A percentile compares a stretch with the other conserved stretches of the same genome.
These are phyloP conservation scores for Emergomyces africanus DNA, from an alignment of 2,329 filamentous ascomycete genomes.

Conservation along the genomic window DNA sequence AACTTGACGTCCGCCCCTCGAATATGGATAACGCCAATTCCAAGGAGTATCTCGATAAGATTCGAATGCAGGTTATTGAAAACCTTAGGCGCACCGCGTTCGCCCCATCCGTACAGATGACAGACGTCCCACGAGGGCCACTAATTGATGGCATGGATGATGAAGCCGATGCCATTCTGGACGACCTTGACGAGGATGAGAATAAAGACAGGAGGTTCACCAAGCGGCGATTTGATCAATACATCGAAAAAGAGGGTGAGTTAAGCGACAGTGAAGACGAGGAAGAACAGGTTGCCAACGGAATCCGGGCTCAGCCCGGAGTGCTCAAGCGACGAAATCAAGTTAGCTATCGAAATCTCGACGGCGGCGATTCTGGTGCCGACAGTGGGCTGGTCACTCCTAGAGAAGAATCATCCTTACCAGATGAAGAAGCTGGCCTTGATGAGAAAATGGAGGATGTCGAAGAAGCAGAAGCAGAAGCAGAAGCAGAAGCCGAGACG, in stretches of 20 bases:
- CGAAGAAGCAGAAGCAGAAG: conserved; percentile 13
- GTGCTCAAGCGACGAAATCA: conserved; percentile 42
- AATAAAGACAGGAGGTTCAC: conserved; percentile 76
- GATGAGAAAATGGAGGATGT: conserved; percentile 32
- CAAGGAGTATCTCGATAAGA: conserved; percentile 55
- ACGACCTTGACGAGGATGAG: conserved; percentile 68
- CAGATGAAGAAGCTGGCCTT: conserved; percentile 32
- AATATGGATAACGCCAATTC: conserved; percentile 64
- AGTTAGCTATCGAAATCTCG: conserved; percentile 47
- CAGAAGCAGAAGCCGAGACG: conserved; percentile 17
- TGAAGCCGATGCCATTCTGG: conserved; percentile 51
- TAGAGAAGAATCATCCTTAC: conserved; percentile 28
- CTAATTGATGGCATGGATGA: conserved; percentile 46
- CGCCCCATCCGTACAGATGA: conserved; percentile 52
- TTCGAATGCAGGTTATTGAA: conserved; percentile 51
- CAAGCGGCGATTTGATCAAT: conserved; percentile 70
- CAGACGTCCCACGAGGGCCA: conserved; percentile 47
- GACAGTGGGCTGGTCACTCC: conserved; percentile 40
- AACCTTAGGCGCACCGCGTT: conserved; percentile 52
- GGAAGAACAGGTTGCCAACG: conserved; percentile 57
- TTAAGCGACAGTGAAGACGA: conserved; percentile 85
- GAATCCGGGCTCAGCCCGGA: conserved; percentile 47
- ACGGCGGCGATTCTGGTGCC: conserved; percentile 41
- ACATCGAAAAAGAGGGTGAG: conserved; percentile 62
- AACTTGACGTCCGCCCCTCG: conserved; percentile 54